Evolutionary conservation across 768 basidiomycete species (phyloP), one percentile per base, ranked within the genome.

Genomic region (Gymnopilus junonius): DNA sequence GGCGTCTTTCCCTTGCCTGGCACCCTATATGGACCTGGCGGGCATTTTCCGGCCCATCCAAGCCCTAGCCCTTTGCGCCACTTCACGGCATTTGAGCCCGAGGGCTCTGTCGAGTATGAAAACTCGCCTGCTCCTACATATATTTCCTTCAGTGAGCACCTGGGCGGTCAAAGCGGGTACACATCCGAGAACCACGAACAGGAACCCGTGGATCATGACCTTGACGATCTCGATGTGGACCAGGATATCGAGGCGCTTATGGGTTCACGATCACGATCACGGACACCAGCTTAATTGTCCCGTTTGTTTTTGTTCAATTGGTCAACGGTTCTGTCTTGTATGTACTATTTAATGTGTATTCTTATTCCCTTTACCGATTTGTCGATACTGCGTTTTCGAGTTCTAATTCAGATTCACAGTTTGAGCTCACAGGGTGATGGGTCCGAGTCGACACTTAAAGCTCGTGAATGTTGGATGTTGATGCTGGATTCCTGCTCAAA

Each of bases 91-190:
- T 81, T 68, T 53, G 68, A 71, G 50, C 68, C 40, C 12, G 74
- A 77, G 15, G 75, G 63, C n/a, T 71, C 69, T 56, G 67, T 67
- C 43, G 77, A 80, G 59, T 76, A 78, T 46, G 71, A 76, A 25
- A 65, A 71, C 61, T 87, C 86, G 0, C 85, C 85, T 32, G 82
- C 83, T 29, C 83, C 82, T 20, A 86, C 85, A 3, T 77, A 76
- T 39, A 75, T 77, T 12, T 87, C 87, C 23, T 83, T 80, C 60
- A 77, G 78, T 14, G 86, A 87, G 59, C 68, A 76, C 37, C 81
- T 76, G 29, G 83, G 82, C 35, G 77, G 74, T 14, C 82, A 82
- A 67, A 87, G 85, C 63, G 87, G 82, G 27, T 87, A 88, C 61
- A 85, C 84, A 56, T 84, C 87, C 0, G 87, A 86, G 50, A 75